Base-by-base conservation (phyloP, 2,329 filamentous ascomycete genomes). In the Aspergillus ibericus region DNA sequence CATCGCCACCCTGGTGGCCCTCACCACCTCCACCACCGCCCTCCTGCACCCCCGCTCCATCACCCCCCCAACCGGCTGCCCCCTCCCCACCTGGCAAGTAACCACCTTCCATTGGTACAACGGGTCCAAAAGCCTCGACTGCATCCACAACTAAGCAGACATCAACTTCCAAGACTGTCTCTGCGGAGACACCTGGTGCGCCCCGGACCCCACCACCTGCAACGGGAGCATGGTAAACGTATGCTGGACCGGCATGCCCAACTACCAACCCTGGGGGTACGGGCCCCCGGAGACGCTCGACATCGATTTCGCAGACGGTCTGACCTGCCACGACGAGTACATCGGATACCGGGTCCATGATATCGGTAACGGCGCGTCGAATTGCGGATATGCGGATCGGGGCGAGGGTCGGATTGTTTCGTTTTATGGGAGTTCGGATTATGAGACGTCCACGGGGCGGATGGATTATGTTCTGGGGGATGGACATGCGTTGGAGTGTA, bases 201-300 rank as follows among this genome's bases (percentile, higher is more conserved):
- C 63, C 2, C 68, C 67, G 0, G 47, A 67, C 52, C 63, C 63
- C 1, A 55, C 61, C 15, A 70, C 66, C 22, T 71, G 68, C 61
- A 64, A 64, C 35, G 62, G 66, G 3, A 61, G 57, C 29, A 63
- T 66, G 63, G 68, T 70, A 8, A 56, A 56, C 25, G 59, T 69
- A 22, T 71, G 69, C 63, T 70, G 51, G 12, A 71, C 68, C 2
- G 69, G 69, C 8, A 67, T 70, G 69, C 69, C 69, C 2, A 70
- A 66, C 55, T 71, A 71, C 54, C 49, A 69, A n/a, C 69, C 68
- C 1, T 70, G 68, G 69, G 69, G 69, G 0, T 71, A 70, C 44
- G 68, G 69, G 0, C 68, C 68, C 0, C 56, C 61, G 0, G 46
- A 70, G 27, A 70, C 67, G 0, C 65, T 71, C 3, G 59, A 63